These are phyloP conservation scores for Cryptococcus deneoformans DNA, from an alignment of 1,284 basidiomycete species.

Conservation along the genomic window DNA sequence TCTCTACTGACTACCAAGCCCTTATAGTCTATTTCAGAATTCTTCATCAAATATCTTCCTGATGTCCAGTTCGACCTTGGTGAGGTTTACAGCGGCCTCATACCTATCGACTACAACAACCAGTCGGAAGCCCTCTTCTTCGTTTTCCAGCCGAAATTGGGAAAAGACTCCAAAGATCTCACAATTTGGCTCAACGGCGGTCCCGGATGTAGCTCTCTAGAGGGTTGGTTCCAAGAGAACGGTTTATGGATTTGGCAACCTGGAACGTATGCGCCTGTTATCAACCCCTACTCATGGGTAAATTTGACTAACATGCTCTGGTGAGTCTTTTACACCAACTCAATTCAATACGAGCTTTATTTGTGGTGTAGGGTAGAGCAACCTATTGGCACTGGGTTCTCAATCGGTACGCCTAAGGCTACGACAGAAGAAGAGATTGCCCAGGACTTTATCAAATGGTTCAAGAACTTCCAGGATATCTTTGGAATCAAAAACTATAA, in stretches of 20 bases:
- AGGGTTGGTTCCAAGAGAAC: constrained; percentile 76
- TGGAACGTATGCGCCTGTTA: constrained; percentile 63
- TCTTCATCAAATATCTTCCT: constrained; percentile 17
- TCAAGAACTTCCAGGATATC: constrained; percentile 19
- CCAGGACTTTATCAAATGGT: constrained; percentile 34
- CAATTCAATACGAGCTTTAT: neutral
- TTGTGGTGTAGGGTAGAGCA: constrained; percentile 54
- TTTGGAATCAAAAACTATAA: constrained; percentile 26
- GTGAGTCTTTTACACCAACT: constrained; percentile 1
- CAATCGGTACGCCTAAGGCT: constrained; percentile 66
- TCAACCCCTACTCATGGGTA: constrained; percentile 74
- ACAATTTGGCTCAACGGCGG: constrained; percentile 29
- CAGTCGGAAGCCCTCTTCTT: constrained; percentile 16
- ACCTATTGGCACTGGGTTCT: constrained; percentile 78
- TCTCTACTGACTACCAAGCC: neutral
- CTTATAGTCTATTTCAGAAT: constrained; percentile 10
- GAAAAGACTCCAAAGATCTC: constrained; percentile 27
- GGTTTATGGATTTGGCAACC: constrained; percentile 69
- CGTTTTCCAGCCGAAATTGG: constrained; percentile 19
- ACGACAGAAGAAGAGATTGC: constrained; percentile 45
- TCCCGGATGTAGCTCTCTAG: constrained; percentile 63
- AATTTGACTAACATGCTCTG: constrained; percentile 55
- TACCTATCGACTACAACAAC: constrained; percentile 18
- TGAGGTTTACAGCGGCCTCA: constrained; percentile 25
- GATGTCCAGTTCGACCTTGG: constrained; percentile 22